Percentiles rank a stretch among this genome's conserved stretches.
phyloP scores from a whole-genome alignment of 805 yeast species.

The Hemisphaericaspora nanyangensis region DNA sequence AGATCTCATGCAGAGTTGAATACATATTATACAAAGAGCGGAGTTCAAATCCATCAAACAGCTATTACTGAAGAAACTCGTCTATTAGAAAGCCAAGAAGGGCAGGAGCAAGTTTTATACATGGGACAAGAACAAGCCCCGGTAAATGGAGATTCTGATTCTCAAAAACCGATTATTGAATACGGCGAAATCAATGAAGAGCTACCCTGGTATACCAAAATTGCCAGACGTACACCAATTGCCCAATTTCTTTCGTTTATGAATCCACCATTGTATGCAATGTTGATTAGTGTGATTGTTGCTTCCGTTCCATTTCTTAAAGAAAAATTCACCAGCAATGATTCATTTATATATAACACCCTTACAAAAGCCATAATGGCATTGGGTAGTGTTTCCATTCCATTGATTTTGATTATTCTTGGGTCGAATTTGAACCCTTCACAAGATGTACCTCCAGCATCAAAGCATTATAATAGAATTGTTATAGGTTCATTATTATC shows the following conservation, averaged over 20 bases:
- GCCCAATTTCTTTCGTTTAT: conserved; percentile 40
- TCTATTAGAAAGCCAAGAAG: background rate
- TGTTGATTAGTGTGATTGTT: conserved; percentile 63
- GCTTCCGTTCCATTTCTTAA: conserved; percentile 64
- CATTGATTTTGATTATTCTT: conserved; percentile 67
- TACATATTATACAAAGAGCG: conserved; percentile 12
- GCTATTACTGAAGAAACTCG: conserved; percentile 2
- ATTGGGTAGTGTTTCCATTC: conserved; percentile 73
- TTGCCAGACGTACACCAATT: conserved; percentile 9
- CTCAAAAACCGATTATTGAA: background rate
- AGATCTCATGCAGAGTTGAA: conserved; percentile 38
- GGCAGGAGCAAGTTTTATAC: conserved; percentile 3
- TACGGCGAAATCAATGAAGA: background rate
- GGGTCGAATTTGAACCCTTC: conserved; percentile 79
- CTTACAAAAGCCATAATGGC: conserved; percentile 59
- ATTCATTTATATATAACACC: conserved; percentile 64
- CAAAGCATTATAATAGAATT: conserved; percentile 58
- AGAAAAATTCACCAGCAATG: conserved; percentile 47
- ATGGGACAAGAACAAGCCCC: conserved; percentile 1
- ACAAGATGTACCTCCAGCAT: conserved; percentile 61
- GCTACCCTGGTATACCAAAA: conserved; percentile 2
- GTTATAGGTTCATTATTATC: conserved; percentile 68
- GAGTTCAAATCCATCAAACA: conserved; percentile 4
- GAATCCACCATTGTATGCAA: conserved; percentile 84
- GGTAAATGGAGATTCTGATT: background rate